Percentiles rank a stretch among this genome's conserved stretches.
phyloP scores from a whole-genome alignment of 331 rosid species.

The Acacia pycnantha region DNA sequence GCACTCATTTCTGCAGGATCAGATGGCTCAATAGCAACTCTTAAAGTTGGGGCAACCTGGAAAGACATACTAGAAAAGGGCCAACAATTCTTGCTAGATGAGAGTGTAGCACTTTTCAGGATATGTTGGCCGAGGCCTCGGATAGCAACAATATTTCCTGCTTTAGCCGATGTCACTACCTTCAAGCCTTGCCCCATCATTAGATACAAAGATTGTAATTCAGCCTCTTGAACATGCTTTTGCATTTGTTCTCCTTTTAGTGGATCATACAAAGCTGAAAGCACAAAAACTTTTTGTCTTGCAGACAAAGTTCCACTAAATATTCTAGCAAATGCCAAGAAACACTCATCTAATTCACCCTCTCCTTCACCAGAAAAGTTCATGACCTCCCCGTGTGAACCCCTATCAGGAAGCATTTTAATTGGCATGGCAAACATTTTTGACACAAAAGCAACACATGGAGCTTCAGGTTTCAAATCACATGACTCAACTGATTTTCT shows the following conservation, averaged over 20 bases:
- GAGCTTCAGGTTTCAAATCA: not conserved
- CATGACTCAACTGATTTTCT: not conserved
- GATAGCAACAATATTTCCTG: not conserved
- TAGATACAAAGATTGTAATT: not conserved
- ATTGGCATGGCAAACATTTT: not conserved
- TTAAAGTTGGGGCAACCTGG: not conserved
- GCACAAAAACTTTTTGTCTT: not conserved
- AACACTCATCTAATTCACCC: not conserved
- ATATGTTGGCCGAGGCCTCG: not conserved
- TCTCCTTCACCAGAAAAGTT: not conserved
- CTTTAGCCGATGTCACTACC: not conserved
- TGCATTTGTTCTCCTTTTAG: slow-evolving; percentile 2
- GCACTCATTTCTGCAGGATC: not conserved
- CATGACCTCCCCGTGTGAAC: not conserved
- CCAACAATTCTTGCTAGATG: not conserved
- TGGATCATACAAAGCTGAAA: not conserved
- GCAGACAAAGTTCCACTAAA: not conserved
- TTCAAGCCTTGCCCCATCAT: slow-evolving; percentile 5
- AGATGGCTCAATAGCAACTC: not conserved
- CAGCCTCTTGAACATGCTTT: not conserved
- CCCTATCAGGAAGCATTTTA: not conserved
- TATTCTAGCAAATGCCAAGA: not conserved
- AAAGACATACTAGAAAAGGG: not conserved
- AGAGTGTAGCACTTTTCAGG: not conserved
- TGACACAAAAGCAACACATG: not conserved